Evolutionary conservation across 371 early-diverging fungal species (phyloP).

Genomic region (Mucor circinelloides): DNA sequence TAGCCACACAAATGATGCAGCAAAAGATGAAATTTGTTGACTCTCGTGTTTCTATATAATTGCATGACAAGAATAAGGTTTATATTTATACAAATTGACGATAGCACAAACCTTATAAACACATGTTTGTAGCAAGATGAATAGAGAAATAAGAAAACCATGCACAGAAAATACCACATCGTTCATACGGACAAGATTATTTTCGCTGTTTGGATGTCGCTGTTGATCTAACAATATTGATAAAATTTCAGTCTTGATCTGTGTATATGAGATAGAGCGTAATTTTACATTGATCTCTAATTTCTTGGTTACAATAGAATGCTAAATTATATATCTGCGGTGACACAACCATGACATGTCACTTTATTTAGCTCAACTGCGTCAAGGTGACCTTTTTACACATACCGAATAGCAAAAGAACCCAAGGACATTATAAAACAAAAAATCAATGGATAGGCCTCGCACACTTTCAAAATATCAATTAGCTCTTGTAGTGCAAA

Average conservation of each 20-base stretch:
- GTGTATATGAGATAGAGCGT: background rate
- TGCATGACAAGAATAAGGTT: background rate
- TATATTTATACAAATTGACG: background rate
- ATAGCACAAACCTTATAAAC: slow-evolving; percentile 57
- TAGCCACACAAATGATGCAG: slow-evolving; percentile 41
- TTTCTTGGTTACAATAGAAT: slow-evolving; percentile 59
- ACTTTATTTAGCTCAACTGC: background rate
- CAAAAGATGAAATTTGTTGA: slow-evolving; percentile 42
- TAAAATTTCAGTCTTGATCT: background rate
- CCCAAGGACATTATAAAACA: slow-evolving; percentile 76
- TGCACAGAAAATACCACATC: slow-evolving; percentile 86
- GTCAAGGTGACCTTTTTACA: background rate
- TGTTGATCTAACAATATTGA: slow-evolving; percentile 43
- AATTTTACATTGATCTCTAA: slow-evolving; percentile 61
- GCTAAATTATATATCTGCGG: slow-evolving; percentile 65
- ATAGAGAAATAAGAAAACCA: slow-evolving; percentile 61
- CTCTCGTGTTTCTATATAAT: slow-evolving; percentile 34
- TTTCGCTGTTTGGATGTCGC: slow-evolving; percentile 52
- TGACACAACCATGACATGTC: background rate
- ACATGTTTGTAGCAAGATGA: slow-evolving; percentile 68
- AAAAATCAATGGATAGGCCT: slow-evolving; percentile 85
- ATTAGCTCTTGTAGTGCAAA: background rate
- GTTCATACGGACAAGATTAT: slow-evolving; percentile 75
- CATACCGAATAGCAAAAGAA: slow-evolving; percentile 74
- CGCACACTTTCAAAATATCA: slow-evolving; percentile 52